Percentiles rank a stretch among this genome's conserved stretches.
These are phyloP conservation scores for Talaromyces albobiverticillius DNA, from an alignment of 2,329 filamentous ascomycete species.

Conservation along the genomic window DNA sequence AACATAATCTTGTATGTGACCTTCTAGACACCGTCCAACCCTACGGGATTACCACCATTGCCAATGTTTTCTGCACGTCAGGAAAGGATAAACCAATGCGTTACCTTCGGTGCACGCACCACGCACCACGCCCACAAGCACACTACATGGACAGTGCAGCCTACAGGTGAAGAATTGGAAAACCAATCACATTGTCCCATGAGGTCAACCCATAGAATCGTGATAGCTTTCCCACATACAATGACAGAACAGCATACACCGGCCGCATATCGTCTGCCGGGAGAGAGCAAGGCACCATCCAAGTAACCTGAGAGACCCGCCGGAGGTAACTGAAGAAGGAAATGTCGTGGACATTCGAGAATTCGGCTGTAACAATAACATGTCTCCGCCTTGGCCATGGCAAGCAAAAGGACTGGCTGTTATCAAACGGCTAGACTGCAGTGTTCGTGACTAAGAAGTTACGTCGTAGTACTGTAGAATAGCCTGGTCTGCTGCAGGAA, in stretches of 20 bases:
- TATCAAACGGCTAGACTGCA: conserved; percentile 11
- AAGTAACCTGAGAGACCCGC: conserved; percentile 10
- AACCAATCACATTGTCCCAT: conserved; percentile 8
- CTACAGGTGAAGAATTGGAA: neutral
- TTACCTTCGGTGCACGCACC: conserved; percentile 12
- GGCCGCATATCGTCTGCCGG: conserved; percentile 17
- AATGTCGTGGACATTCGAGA: conserved; percentile 18
- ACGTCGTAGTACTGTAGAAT: conserved; percentile 2
- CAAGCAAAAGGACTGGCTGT: conserved; percentile 1
- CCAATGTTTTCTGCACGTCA: conserved; percentile 23
- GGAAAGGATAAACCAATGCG: conserved; percentile 11
- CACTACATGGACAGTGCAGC: conserved; percentile 8
- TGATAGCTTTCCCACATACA: conserved; percentile 12
- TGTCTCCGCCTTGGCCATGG: conserved; percentile 1
- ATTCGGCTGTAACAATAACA: conserved; percentile 15
- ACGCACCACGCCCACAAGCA: conserved; percentile 6
- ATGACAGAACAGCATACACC: conserved; percentile 18
- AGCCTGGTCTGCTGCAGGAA: conserved; percentile 14
- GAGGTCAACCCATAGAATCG: neutral
- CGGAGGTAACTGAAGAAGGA: conserved; percentile 12
- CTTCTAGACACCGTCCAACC: conserved; percentile 24
- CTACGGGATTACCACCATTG: conserved; percentile 15
- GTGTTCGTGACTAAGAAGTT: conserved; percentile 1
- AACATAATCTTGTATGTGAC: conserved; percentile 14
- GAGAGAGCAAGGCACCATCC: conserved; percentile 1